A percentile compares a stretch with the other conserved stretches of the same genome.
Conservation (phyloP, 345 rosid genomes). For the Eucalyptus tenuipes region DNA sequence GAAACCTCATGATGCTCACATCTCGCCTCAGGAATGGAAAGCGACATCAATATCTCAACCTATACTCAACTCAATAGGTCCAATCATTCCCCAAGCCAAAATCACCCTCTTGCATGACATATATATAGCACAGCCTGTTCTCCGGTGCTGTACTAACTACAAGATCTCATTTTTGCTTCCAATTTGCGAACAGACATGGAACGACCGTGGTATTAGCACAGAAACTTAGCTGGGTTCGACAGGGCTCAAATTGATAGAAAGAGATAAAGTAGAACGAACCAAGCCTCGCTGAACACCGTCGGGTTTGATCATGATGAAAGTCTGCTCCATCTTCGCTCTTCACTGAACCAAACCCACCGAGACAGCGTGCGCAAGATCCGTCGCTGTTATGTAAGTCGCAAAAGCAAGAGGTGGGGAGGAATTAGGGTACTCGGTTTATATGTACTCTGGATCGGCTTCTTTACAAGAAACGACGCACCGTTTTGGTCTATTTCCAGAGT, state of each 20-base stretch:
- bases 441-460: not conserved
- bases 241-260: not conserved
- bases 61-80: not conserved
- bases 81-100: not conserved
- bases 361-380: not conserved
- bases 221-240: not conserved
- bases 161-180: not conserved
- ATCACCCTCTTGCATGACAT: not conserved
- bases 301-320: conserved; percentile 96
- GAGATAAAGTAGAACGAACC: conserved; percentile 16
- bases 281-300: conserved; percentile 95
- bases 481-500: not conserved
- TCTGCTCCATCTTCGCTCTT: conserved; percentile 50
- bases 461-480: not conserved
- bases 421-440: not conserved
- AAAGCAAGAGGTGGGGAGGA: not conserved
- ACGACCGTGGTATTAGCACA: not conserved
- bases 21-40: not conserved
- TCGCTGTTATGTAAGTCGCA: not conserved
- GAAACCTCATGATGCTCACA: not conserved
- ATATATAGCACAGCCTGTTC: not conserved
- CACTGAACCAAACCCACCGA: not conserved
- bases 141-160: not conserved
- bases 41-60: not conserved
- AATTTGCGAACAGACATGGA: not conserved